These are phyloP conservation scores for Lotmaria passim DNA, from an alignment of 208 protist genomes.

Conservation along the genomic window DNA sequence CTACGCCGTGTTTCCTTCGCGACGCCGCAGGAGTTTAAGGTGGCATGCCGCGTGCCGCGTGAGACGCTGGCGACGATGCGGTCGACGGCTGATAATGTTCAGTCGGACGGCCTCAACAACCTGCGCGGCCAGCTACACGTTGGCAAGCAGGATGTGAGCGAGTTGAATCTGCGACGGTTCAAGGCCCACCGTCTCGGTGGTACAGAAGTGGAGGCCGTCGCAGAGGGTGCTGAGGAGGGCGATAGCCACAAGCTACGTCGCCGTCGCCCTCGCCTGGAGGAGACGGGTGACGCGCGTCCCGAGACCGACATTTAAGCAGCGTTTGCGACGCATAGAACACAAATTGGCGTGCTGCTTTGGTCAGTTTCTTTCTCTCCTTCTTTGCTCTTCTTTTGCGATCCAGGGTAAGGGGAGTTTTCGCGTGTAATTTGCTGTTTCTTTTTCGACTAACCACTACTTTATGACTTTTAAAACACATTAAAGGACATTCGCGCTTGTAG, in stretches of 20 bases:
- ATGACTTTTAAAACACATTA: neutral
- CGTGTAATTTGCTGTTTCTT: constrained; percentile 2
- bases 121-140: constrained; percentile 88
- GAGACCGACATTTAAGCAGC: constrained; percentile 34
- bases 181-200: constrained; percentile 66
- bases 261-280: constrained; percentile 21
- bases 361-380: neutral
- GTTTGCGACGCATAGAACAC: neutral
- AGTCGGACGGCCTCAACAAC: constrained; percentile 72
- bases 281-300: constrained; percentile 6
- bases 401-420: neutral
- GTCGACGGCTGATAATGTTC: constrained; percentile 74
- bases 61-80: constrained; percentile 65
- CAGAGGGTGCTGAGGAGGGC: constrained; percentile 13
- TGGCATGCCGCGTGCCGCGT: constrained; percentile 62
- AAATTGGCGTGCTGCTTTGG: neutral
- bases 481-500: neutral
- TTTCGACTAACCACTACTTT: constrained; percentile 8
- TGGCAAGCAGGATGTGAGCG: constrained; percentile 70
- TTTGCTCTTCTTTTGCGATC: neutral
- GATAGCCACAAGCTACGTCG: constrained; percentile 8
- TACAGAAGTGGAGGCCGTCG: neutral
- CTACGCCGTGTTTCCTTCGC: constrained; percentile 80
- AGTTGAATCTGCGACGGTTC: constrained; percentile 85
- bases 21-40: constrained; percentile 79